A percentile compares a stretch with the other conserved stretches of the same genome.
phyloP scores from a whole-genome alignment of 2,329 filamentous ascomycete species.

The Chrysoporthe cubensis region DNA sequence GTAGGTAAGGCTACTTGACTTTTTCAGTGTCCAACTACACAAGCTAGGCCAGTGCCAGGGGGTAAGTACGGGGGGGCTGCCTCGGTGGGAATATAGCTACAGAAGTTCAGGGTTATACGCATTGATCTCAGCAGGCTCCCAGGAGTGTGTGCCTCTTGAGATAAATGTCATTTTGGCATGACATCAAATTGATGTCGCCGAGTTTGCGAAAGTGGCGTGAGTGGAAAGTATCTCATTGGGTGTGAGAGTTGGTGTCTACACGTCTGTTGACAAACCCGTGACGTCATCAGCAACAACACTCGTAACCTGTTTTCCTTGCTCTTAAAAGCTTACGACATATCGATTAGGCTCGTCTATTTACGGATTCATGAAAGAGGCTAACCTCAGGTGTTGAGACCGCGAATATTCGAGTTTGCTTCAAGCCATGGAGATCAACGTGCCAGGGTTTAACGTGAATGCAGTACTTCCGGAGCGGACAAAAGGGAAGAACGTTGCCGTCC shows the following conservation, averaged over 20 bases:
- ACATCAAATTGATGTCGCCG: too few species aligned
- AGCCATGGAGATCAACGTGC: constrained; percentile 15
- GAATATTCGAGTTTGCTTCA: not conserved
- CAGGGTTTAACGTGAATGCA: constrained; percentile 15
- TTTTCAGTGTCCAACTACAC: not conserved
- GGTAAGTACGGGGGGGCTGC: too few species aligned
- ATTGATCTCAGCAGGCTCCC: too few species aligned
- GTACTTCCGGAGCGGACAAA: constrained; percentile 13
- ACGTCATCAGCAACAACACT: not conserved
- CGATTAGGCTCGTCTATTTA: not conserved
- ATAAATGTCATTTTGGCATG: too few species aligned
- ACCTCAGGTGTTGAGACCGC: too few species aligned
- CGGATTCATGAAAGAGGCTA: not conserved
- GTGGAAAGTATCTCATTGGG: not conserved
- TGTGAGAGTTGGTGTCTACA: not conserved
- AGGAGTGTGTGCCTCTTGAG: too few species aligned
- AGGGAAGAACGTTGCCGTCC: constrained; percentile 23
- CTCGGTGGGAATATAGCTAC: too few species aligned
- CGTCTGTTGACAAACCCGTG: not conserved
- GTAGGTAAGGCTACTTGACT: not conserved
- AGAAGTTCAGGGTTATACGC: too few species aligned
- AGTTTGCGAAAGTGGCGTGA: too few species aligned
- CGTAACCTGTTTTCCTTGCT: not conserved
- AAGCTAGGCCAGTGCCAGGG: too few species aligned
- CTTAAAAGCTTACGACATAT: not conserved